Conservation (phyloP, 2,329 filamentous ascomycete genomes). For the Diplodia seriata region DNA sequence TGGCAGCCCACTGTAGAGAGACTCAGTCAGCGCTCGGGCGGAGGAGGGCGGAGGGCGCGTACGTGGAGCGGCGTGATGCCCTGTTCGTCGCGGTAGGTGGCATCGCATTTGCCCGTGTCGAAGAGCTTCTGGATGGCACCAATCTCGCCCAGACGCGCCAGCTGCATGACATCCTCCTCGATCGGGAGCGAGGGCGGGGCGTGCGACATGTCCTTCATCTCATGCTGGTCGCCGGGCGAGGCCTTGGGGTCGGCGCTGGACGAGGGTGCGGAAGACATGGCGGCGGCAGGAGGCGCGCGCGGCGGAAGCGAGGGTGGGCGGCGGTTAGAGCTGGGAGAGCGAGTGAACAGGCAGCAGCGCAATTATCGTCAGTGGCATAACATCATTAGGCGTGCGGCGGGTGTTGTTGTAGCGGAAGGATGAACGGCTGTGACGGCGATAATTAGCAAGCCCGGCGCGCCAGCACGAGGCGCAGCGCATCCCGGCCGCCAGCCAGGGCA, state of each 20-base stretch:
- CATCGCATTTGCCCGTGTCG: slow-evolving; percentile 79
- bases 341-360: slow-evolving; percentile 16
- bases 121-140: slow-evolving; percentile 88
- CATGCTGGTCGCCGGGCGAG: slow-evolving; percentile 40
- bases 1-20: slow-evolving; percentile 85
- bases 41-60: slow-evolving; percentile 40
- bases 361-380: slow-evolving; percentile 27
- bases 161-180: slow-evolving; percentile 91
- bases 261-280: slow-evolving; percentile 23
- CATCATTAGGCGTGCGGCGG: slow-evolving; percentile 27
- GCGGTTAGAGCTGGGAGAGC: slow-evolving; percentile 4
- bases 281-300: slow-evolving; percentile 19
- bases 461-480: slow-evolving; percentile 29
- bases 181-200: slow-evolving; percentile 53
- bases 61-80: slow-evolving; percentile 96
- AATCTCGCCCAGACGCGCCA: slow-evolving; percentile 87
- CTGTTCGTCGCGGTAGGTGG: slow-evolving; percentile 85
- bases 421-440: slow-evolving; percentile 20
- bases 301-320: slow-evolving; percentile 15
- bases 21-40: slow-evolving; percentile 20
- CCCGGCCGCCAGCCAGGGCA: slow-evolving; percentile 8
- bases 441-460: slow-evolving; percentile 13
- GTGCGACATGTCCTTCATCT: slow-evolving; percentile 48
- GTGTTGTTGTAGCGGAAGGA: slow-evolving; percentile 16
- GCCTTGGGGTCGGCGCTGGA: slow-evolving; percentile 30